Percentiles rank a stretch among this genome's conserved stretches.
These are phyloP conservation scores for Dothideomycetes sp. DNA, from an alignment of 2,329 filamentous ascomycete genomes.

Conservation along the genomic window DNA sequence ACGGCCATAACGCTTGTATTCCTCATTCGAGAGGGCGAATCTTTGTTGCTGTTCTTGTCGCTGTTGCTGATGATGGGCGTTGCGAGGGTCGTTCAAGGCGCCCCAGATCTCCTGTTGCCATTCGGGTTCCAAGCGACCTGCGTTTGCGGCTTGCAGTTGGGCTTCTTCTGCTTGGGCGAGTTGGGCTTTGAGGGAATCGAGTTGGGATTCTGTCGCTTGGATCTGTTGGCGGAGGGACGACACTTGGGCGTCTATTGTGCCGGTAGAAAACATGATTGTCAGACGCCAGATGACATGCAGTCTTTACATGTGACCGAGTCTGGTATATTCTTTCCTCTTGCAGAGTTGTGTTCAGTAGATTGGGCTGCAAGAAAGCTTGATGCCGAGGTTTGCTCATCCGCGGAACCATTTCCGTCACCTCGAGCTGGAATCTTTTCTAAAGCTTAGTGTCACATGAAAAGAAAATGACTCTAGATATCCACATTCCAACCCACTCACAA, in stretches of 20 bases:
- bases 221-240: conserved; percentile 35
- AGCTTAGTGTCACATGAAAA: no score
- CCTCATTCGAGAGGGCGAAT: conserved; percentile 50
- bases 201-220: conserved; percentile 32
- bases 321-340: no score
- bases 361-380: no score
- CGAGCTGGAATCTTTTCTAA: no score
- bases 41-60: conserved; percentile 12
- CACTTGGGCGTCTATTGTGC: conserved; percentile 22
- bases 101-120: conserved; percentile 35
- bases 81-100: conserved; percentile 18
- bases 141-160: conserved; percentile 19
- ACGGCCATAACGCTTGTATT: conserved; percentile 80
- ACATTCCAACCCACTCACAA: no score
- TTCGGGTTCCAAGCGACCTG: conserved; percentile 22
- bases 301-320: no score
- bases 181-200: conserved; percentile 32
- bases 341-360: no score
- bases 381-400: no score
- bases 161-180: conserved; percentile 34
- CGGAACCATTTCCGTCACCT: no score
- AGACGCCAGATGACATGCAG: not conserved
- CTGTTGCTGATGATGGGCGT: conserved; percentile 14
- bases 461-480: no score
- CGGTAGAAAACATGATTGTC: conserved; percentile 18